Conservation (phyloP, 345 rosid genomes). For the Citrus reticulata region DNA sequence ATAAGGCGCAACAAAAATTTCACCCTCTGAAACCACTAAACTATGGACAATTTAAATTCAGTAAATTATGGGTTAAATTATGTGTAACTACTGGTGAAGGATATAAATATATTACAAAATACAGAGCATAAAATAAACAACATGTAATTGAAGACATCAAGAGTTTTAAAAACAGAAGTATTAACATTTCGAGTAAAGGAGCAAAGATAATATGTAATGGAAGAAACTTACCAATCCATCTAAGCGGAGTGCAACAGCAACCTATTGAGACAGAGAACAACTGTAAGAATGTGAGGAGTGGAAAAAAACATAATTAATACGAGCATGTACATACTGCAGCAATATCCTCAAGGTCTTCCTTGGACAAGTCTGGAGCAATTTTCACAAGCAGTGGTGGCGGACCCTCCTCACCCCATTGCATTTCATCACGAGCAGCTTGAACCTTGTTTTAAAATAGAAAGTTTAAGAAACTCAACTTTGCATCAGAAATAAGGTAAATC, state of each 20-base stretch:
- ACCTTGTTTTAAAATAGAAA: conserved; percentile 38
- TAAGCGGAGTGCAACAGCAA: conserved; percentile 89
- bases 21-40: background rate
- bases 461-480: background rate
- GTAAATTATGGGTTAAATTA: background rate
- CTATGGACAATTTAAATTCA: background rate
- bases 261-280: conserved; percentile 49
- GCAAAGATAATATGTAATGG: background rate
- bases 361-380: conserved; percentile 94
- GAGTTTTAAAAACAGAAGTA: background rate
- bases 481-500: conserved; percentile 1
- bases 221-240: conserved; percentile 79
- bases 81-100: background rate
- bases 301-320: background rate
- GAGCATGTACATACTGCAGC: conserved; percentile 63
- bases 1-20: background rate
- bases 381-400: conserved; percentile 97
- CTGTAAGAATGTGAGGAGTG: conserved; percentile 23
- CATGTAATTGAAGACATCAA: background rate
- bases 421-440: conserved; percentile 99
- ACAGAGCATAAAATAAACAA: background rate
- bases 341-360: conserved; percentile 96
- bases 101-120: background rate
- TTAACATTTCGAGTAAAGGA: background rate
- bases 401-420: conserved; percentile 99